Base-by-base conservation (phyloP, 2,329 filamentous ascomycete species). In the Talaromyces sp. region DNA sequence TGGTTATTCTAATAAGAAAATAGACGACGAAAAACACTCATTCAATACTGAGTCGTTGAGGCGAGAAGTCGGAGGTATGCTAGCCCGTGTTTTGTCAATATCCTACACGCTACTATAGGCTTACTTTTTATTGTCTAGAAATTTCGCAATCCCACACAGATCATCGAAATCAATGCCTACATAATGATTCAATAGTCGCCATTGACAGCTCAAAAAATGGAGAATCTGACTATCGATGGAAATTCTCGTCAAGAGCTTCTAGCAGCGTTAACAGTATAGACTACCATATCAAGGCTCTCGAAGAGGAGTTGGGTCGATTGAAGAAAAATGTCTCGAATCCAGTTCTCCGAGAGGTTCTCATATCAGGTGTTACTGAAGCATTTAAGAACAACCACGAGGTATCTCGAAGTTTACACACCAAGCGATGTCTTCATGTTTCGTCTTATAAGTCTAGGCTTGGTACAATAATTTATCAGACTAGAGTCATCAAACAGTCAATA, bases 181-280 rank as follows among this genome's bases (percentile, higher is more conserved):
- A 33, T 47, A 57, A 57, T 31, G 40, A 50, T 30, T 28, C 36
- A 47, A 23, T 36, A 12, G 16, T 57, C 7, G 27, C 31, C 31
- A 23, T 51, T 3, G 12, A 47, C 28, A 16, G 52, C 23, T 27
- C 52, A 50, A 5, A 18, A 8, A 34, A 56, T 18, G 18, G 7
- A 36, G n/a, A 60, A 51, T 16, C n/a, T 51, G 23, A 42, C 10
- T 56, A 60, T 18, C 59, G 16, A 52, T 60, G 53, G 59, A 28
- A 12, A 27, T 51, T 52, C 7, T 51, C 42, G n/a, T 56, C 59
- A n/a, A 52, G 10, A 36, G 7, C 59, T 31, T 30, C 40, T 14
- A 18, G 44, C 40, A 50, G 16, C 16, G 47, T 56, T 28, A 10
- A 56, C 23, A 30, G 50, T 30, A 50, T 52, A 14, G 31, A 60